Percentiles rank a stretch among this genome's conserved stretches.
These are phyloP conservation scores for Aspergillus sp. DNA, from an alignment of 2,329 filamentous ascomycete species.

Conservation along the genomic window DNA sequence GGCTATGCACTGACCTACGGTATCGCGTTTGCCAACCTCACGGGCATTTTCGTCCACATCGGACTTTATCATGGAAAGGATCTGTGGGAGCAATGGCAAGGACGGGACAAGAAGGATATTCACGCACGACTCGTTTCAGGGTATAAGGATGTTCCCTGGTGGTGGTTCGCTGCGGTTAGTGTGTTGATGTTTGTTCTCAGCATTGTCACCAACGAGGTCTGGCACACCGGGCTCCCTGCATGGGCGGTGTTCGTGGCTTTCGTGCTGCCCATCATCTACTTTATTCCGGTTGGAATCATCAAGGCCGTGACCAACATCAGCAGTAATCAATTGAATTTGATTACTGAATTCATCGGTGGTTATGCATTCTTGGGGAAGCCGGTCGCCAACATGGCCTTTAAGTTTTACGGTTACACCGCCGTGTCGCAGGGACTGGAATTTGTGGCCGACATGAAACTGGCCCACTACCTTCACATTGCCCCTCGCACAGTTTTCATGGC, in stretches of 20 bases:
- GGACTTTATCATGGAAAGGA: constrained; percentile 35
- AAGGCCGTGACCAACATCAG: constrained; percentile 46
- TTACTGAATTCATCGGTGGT: constrained; percentile 47
- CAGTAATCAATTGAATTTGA: constrained; percentile 44
- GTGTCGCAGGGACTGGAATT: constrained; percentile 61
- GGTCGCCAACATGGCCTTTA: constrained; percentile 59
- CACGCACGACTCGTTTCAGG: constrained; percentile 40
- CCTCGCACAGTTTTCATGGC: constrained; percentile 48
- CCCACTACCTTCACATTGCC: constrained; percentile 46
- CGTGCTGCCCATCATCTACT: constrained; percentile 41
- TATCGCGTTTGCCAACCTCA: constrained; percentile 63
- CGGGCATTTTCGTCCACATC: constrained; percentile 47
- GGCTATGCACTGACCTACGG: constrained; percentile 56
- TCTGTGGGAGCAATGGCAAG: constrained; percentile 30
- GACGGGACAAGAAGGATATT: constrained; percentile 32
- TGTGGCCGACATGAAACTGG: constrained; percentile 61
- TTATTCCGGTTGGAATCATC: constrained; percentile 46
- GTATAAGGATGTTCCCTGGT: constrained; percentile 41
- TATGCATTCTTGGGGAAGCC: constrained; percentile 45
- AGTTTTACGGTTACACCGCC: constrained; percentile 65
- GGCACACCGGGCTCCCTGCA: constrained; percentile 41
- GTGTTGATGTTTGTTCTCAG: constrained; percentile 33
- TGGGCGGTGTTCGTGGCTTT: constrained; percentile 44
- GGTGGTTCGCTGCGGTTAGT: constrained; percentile 41
- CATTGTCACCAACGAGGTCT: constrained; percentile 37